Percentiles rank a stretch among this genome's conserved stretches.
phyloP scores from a whole-genome alignment of 1,284 basidiomycete species.

The Leccinum ponderosum region DNA sequence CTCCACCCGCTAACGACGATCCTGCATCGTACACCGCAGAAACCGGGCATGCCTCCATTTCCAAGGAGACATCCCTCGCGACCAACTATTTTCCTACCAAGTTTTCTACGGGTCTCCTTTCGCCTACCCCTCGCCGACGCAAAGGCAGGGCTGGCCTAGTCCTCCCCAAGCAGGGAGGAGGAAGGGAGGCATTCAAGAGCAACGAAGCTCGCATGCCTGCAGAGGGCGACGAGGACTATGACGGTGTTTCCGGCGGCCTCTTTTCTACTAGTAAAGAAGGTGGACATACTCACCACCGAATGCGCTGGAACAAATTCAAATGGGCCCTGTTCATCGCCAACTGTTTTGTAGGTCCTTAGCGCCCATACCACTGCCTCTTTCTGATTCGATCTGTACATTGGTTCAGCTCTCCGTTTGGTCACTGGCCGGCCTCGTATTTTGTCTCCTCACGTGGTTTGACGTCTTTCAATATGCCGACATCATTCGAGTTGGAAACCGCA shows the following conservation, averaged over 20 bases:
- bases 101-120: slow-evolving; percentile 38
- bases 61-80: slow-evolving; percentile 40
- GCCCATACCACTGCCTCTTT: not conserved
- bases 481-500: slow-evolving; percentile 44
- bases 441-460: not conserved
- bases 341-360: slow-evolving; percentile 7
- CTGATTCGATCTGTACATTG: not conserved
- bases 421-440: not conserved
- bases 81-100: slow-evolving; percentile 60
- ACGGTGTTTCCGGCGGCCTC: slow-evolving; percentile 41
- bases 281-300: slow-evolving; percentile 39
- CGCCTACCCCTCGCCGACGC: slow-evolving; percentile 42
- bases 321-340: slow-evolving; percentile 57
- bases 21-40: not conserved
- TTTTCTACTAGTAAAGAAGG: slow-evolving; percentile 27
- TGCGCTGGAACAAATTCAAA: slow-evolving; percentile 72
- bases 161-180: slow-evolving; percentile 56
- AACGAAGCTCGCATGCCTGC: slow-evolving; percentile 55
- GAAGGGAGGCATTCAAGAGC: slow-evolving; percentile 58
- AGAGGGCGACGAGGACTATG: slow-evolving; percentile 58
- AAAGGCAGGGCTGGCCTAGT: slow-evolving; percentile 29
- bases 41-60: not conserved
- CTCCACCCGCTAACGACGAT: slow-evolving; percentile 2
- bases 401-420: slow-evolving; percentile 42
- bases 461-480: slow-evolving; percentile 47